A percentile compares a stretch with the other conserved stretches of the same genome.
Conservation (phyloP, 768 basidiomycete species). For the Kwoniella dendrophila region DNA sequence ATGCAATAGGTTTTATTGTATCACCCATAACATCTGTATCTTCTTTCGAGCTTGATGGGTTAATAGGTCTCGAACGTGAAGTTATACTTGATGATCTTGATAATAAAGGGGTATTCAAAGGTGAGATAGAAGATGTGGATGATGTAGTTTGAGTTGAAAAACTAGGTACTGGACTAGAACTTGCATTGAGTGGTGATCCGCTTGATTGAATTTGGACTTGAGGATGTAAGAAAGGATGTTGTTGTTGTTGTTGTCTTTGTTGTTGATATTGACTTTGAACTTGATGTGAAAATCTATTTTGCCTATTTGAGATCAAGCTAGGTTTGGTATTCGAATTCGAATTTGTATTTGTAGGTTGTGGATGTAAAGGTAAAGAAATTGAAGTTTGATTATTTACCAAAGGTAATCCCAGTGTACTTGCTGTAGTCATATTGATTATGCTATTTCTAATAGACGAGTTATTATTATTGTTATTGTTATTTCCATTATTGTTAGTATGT, state of each 20-base stretch:
- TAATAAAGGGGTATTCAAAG: not conserved
- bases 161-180: not conserved
- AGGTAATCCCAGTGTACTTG: not conserved
- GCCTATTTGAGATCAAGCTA: too few relatives aligned
- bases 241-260: not conserved
- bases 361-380: conserved; percentile 5
- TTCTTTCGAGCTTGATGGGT: not conserved
- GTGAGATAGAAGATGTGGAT: not conserved
- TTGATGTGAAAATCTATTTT: not conserved
- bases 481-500: too few relatives aligned
- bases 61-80: conserved; percentile 6
- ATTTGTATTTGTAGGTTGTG: not conserved
- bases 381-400: conserved; percentile 3
- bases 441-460: not conserved
- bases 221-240: not conserved
- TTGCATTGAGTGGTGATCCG: not conserved
- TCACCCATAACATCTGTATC: not conserved
- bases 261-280: not conserved
- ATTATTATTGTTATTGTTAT: too few relatives aligned
- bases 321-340: not conserved
- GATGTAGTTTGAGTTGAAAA: not conserved
- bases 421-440: not conserved
- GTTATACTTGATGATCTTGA: conserved; percentile 17
- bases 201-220: not conserved
- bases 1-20: not conserved